Evolutionary conservation across 805 yeast species (phyloP).

Genomic region (Candida maltosa): DNA sequence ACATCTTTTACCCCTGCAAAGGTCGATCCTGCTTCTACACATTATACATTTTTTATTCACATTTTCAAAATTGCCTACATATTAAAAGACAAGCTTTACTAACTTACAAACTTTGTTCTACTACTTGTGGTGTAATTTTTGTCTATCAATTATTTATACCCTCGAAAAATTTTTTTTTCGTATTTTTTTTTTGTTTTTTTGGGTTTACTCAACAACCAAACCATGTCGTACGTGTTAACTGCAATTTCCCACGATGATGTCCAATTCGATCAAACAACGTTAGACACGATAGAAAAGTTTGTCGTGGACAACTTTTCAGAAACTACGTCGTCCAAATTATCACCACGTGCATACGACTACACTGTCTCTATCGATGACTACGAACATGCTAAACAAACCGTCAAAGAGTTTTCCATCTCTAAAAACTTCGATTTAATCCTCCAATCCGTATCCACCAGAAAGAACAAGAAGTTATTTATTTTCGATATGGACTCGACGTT

Average conservation of each 20-base stretch:
- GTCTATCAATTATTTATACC: no score
- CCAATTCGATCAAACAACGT: not conserved
- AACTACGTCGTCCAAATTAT: slow-evolving; percentile 10
- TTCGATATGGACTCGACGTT: slow-evolving; percentile 98
- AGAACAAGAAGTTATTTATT: slow-evolving; percentile 59
- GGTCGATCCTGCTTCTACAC: no score
- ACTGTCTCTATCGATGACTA: slow-evolving; percentile 10
- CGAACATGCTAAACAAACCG: slow-evolving; percentile 5
- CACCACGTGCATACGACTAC: slow-evolving; percentile 22
- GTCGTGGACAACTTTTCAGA: not conserved
- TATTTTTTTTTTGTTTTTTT: no score
- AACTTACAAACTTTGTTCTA: no score
- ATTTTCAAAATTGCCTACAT: no score
- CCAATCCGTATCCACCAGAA: slow-evolving; percentile 22
- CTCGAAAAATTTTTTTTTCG: no score
- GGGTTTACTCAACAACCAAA: not conserved
- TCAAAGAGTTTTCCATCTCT: slow-evolving; percentile 7
- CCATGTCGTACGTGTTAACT: not conserved
- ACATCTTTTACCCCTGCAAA: no score
- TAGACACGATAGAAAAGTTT: not conserved
- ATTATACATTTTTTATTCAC: no score
- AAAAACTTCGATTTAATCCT: slow-evolving; percentile 18
- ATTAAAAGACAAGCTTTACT: no score
- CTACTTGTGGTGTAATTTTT: no score
- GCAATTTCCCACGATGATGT: not conserved